Evolutionary conservation across 2,329 filamentous ascomycete species (phyloP), one percentile per base, ranked within the genome.

Genomic region (Claviceps fusiformis): DNA sequence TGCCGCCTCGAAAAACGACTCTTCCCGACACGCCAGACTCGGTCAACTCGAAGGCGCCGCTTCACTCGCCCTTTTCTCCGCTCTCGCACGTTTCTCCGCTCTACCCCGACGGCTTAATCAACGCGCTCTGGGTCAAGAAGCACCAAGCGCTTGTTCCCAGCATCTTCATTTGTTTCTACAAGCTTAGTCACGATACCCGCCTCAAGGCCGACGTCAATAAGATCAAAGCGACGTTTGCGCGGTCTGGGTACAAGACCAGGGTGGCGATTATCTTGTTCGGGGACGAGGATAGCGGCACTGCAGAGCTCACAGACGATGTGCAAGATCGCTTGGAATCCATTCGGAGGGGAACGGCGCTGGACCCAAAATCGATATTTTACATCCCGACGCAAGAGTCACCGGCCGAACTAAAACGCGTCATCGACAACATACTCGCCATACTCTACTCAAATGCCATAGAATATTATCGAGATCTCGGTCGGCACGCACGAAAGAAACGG

Each of bases 401-500:
- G 3, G 77, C 80, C 1, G 89, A 95, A 64, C 71, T 95, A 27
- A 79, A 82, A 57, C 81, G 83, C 8, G 89, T 92, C 60, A 82
- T 86, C 0, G 82, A 85, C 54, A 86, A 80, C 53, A 80, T 95
- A 45, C 75, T 96, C 50, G 75, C 81, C 2, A 79, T 85, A 1
- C 69, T 96, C 48, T 89, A 92, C 57, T 81, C 84, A 1, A 75
- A 83, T 24, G 83, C 88, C 24, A 74, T 92, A 49, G 93, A 98
- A 63, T 95, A 96, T 69, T 97, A 97, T 68, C 80, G 91, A 49
- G 92, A 98, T 62, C 77, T 97, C 13, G 90, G 89, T n/a, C 91
- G 95, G 57, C 92, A 95, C 73, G 79, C 87, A 10, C 82, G 91
- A 61, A 86, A 93, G 67, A 97, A 97, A 74, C 86, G 88, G 61